Evolutionary conservation across 1,284 basidiomycete species (phyloP), one percentile per base, ranked within the genome.

Genomic region (Mycosarcoma maydis): DNA sequence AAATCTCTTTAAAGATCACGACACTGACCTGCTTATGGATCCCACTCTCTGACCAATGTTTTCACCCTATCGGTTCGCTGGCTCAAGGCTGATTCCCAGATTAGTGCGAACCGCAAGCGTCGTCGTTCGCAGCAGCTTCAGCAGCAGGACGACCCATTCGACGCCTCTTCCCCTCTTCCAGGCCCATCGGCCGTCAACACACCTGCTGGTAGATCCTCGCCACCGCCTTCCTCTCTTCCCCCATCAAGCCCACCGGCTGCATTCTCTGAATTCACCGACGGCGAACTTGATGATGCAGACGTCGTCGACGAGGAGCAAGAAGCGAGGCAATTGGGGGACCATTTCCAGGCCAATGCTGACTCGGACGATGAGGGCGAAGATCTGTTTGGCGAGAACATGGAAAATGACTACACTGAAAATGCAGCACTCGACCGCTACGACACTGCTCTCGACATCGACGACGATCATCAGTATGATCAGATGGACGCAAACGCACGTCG

Each of bases 391-490:
- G 90, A 95, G 14, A 86, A 86, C 36, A 83, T 87, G 78, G 84
- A 92, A 68, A 88, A 88, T 56, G 95, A 98, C 79, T 98, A 98
- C 83, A 88, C 89, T 16, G 85, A 85, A 13, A 94, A 98, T 77
- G 85, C 88, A 44, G 85, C 87, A 5, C 87, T 97, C 5, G 96
- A 99, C 83, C 86, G 83, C 29, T 99, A 98, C 84, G 94, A 92
- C 5, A 88, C 90, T 57, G 87, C 87, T 5, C 65, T 73, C 26
- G 95, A 88, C 48, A 86, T 99, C 55, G 89, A 98, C 78, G 95
- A 98, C 78, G 88, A 90, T 38, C 89, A 91, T 7, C 55, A 65
- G 22, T 84, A 89, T 45, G 89, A 88, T 29, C 90, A 88, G 41
- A 83, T 96, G 80, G 88, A 90, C 37, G 87, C 87, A 20, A 88